phyloP scores from a whole-genome alignment of 2,329 filamentous ascomycete genomes.

The Didymella segeticola region DNA sequence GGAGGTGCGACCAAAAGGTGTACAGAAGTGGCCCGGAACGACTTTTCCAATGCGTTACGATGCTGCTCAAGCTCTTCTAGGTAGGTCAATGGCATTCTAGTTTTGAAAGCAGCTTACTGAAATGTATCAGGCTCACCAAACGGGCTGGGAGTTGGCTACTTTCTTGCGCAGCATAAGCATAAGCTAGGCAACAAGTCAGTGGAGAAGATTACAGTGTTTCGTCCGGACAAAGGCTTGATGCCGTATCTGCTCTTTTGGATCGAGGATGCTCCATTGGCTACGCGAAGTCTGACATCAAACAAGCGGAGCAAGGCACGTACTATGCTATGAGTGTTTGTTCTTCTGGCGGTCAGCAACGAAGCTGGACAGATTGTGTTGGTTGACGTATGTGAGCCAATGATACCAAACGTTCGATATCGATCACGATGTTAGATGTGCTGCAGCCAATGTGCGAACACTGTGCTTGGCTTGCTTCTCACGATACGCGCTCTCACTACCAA shows the following conservation, averaged over 20 bases:
- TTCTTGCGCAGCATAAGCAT: slow-evolving; percentile 21
- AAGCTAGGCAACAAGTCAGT: slow-evolving; percentile 16
- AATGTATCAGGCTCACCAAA: slow-evolving; percentile 13
- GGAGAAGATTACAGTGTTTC: slow-evolving; percentile 20
- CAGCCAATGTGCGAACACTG: too few species aligned
- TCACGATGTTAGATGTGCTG: background rate
- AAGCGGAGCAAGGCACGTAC: background rate
- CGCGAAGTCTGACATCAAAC: background rate
- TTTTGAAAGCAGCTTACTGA: background rate
- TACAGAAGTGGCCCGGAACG: slow-evolving; percentile 17
- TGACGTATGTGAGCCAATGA: background rate
- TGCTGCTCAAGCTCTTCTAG: slow-evolving; percentile 16
- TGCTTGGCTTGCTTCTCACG: too few species aligned
- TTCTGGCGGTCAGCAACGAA: background rate
- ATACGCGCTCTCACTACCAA: too few species aligned
- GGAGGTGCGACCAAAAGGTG: background rate
- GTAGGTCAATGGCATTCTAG: background rate
- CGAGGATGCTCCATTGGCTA: slow-evolving; percentile 5
- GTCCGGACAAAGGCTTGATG: slow-evolving; percentile 10
- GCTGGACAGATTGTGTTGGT: background rate
- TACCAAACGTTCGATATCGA: background rate
- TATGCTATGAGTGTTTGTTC: background rate
- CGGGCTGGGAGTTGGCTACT: slow-evolving; percentile 16
- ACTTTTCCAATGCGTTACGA: slow-evolving; percentile 9
- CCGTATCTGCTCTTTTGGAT: slow-evolving; percentile 21